Evolutionary conservation across 768 basidiomycete genomes (phyloP).

Genomic region (Kwoniella sp.): DNA sequence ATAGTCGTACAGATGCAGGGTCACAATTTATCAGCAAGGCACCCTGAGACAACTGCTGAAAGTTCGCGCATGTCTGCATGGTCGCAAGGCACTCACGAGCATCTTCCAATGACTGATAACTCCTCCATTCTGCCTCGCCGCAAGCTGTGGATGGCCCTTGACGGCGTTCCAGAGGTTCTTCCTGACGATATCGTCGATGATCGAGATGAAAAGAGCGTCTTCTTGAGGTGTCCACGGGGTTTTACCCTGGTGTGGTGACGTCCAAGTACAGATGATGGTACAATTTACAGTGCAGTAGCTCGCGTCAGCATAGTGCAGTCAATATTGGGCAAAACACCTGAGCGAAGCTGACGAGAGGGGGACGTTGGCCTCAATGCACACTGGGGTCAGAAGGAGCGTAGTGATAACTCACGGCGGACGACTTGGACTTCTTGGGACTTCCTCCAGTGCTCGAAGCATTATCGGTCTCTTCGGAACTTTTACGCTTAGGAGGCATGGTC

Average conservation of each 20-base stretch:
- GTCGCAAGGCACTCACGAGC: conserved; percentile 14
- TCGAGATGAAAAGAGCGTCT: conserved; percentile 19
- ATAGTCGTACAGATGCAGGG: no score
- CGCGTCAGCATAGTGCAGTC: no score
- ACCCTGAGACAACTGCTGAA: no score
- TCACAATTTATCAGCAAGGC: no score
- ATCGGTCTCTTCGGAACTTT: neutral
- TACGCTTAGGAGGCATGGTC: no score
- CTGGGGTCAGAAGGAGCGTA: neutral
- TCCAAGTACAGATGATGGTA: no score
- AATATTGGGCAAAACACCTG: no score
- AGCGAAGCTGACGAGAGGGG: no score
- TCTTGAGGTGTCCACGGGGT: conserved; percentile 15
- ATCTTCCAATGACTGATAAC: conserved; percentile 20
- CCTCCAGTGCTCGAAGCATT: neutral
- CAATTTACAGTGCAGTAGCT: no score
- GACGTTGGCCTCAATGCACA: no score
- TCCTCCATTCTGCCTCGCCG: conserved; percentile 2
- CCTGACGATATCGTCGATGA: conserved; percentile 22
- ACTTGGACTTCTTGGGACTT: conserved; percentile 2
- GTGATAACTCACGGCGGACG: neutral
- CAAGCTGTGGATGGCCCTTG: conserved; percentile 18
- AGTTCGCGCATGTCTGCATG: no score
- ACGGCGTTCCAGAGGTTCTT: conserved; percentile 17
- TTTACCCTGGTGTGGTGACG: conserved; percentile 13